Conservation (phyloP, 1,139 yeast genomes). For the Scheffersomyces titani region DNA sequence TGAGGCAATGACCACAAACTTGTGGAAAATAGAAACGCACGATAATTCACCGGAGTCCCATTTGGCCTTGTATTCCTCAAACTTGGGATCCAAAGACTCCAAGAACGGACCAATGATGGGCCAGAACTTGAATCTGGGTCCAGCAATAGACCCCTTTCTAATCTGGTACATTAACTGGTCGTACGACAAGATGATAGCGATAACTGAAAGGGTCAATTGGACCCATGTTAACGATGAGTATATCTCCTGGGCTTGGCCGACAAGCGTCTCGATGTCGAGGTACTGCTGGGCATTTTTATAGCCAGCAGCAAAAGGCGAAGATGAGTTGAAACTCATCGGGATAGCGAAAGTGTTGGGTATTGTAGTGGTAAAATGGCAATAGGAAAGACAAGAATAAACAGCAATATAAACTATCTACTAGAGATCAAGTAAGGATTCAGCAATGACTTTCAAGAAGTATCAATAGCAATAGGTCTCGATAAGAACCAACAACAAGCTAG, state of each 20-base stretch:
- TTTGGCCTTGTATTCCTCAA: conserved; percentile 87
- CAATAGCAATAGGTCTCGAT: not conserved
- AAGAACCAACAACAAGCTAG: not conserved
- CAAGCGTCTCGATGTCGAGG: conserved; percentile 4
- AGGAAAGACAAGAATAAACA: not conserved
- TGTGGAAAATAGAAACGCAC: conserved; percentile 96
- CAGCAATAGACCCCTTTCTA: conserved; percentile 85
- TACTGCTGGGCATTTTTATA: conserved; percentile 7
- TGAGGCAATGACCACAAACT: conserved; percentile 94
- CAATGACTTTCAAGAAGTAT: not conserved
- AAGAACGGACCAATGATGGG: conserved; percentile 96
- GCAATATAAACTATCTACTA: not conserved
- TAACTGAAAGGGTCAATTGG: conserved; percentile 51
- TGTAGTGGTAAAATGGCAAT: not conserved
- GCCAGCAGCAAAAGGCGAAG: conserved; percentile 14
- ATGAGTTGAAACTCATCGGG: conserved; percentile 15
- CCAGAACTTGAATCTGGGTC: conserved; percentile 84
- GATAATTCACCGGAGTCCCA: conserved; percentile 95
- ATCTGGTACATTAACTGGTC: conserved; percentile 81
- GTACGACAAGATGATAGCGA: conserved; percentile 58
- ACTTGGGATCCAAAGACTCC: conserved; percentile 95
- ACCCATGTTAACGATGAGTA: conserved; percentile 34
- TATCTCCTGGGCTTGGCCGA: conserved; percentile 5
- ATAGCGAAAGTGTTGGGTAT: not conserved
- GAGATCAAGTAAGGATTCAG: not conserved